phyloP scores from a whole-genome alignment of 2,329 filamentous ascomycete genomes.

The Fusarium coicis region DNA sequence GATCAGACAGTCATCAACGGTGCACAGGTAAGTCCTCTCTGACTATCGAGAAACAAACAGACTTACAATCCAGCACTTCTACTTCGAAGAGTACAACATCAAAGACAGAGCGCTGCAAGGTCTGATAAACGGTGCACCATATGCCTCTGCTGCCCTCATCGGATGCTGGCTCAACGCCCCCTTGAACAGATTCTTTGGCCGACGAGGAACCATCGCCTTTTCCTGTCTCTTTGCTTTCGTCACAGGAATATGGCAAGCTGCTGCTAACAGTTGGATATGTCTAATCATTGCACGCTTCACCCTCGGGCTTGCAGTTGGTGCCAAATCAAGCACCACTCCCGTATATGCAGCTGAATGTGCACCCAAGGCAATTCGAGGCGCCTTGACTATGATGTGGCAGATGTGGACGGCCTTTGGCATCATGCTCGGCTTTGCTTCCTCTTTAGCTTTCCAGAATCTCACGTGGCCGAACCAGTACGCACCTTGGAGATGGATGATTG shows the following conservation, averaged over 20 bases:
- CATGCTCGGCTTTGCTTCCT: conserved; percentile 69
- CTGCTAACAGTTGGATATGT: conserved; percentile 61
- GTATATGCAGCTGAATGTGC: conserved; percentile 65
- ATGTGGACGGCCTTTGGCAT: conserved; percentile 69
- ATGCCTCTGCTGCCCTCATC: conserved; percentile 60
- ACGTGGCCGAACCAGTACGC: conserved; percentile 58
- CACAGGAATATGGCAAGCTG: conserved; percentile 58
- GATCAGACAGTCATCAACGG: conserved; percentile 71
- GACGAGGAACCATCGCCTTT: conserved; percentile 72
- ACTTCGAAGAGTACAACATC: conserved; percentile 49
- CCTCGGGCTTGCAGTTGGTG: conserved; percentile 75
- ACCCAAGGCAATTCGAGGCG: conserved; percentile 63
- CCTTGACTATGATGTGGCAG: conserved; percentile 66
- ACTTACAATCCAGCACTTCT: conserved; percentile 46
- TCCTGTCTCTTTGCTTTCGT: conserved; percentile 64
- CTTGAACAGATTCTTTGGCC: conserved; percentile 69
- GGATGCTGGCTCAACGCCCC: conserved; percentile 53
- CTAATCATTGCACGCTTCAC: conserved; percentile 72
- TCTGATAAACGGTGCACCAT: conserved; percentile 65
- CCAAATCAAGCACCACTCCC: conserved; percentile 61
- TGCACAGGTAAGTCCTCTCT: conserved; percentile 50
- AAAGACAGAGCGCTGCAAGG: conserved; percentile 52
- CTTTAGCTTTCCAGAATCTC: conserved; percentile 57
- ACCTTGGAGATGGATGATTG: conserved; percentile 45
- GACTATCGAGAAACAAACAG: not conserved